phyloP scores from a whole-genome alignment of 495 filamentous ascomycete genomes.

The Tuber melanosporum region DNA sequence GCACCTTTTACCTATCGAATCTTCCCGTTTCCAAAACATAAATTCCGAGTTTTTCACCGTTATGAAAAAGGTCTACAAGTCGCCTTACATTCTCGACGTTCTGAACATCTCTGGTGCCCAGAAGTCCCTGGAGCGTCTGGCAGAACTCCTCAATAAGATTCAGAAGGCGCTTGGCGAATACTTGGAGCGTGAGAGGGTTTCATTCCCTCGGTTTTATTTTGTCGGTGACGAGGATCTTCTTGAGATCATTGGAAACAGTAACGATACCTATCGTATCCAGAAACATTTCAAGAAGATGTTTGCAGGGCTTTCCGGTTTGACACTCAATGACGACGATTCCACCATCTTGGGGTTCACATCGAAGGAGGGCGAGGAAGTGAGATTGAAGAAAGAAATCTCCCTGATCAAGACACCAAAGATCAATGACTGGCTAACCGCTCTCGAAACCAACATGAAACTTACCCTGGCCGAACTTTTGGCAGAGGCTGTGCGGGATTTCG shows the following conservation, averaged over 20 bases:
- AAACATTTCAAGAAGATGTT: constrained; percentile 99
- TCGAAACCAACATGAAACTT: constrained; percentile 89
- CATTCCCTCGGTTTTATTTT: constrained; percentile 98
- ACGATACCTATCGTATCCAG: constrained; percentile 87
- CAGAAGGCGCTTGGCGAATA: constrained; percentile 99
- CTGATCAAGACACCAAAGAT: constrained; percentile 87
- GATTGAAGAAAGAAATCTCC: constrained; percentile 80
- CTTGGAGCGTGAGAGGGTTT: constrained; percentile 90
- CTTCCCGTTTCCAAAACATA: constrained; percentile 94
- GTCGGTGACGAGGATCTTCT: constrained; percentile 96
- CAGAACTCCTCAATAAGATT: constrained; percentile 95
- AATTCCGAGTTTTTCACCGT: constrained; percentile 96
- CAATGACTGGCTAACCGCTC: constrained; percentile 91
- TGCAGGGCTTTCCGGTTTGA: constrained; percentile 79
- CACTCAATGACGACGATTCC: constrained; percentile 84
- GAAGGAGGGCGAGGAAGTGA: constrained; percentile 88
- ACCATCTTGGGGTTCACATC: constrained; percentile 88
- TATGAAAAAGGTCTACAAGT: constrained; percentile 97
- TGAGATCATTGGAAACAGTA: constrained; percentile 99
- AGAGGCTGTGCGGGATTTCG: constrained; percentile 73
- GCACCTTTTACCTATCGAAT: constrained; percentile 91
- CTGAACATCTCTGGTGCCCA: constrained; percentile 91
- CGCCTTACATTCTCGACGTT: constrained; percentile 88
- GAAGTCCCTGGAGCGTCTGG: constrained; percentile 87
- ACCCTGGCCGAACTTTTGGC: constrained; percentile 85